Conservation (phyloP, 1,284 basidiomycete species). For the Trichosporon sp. region DNA sequence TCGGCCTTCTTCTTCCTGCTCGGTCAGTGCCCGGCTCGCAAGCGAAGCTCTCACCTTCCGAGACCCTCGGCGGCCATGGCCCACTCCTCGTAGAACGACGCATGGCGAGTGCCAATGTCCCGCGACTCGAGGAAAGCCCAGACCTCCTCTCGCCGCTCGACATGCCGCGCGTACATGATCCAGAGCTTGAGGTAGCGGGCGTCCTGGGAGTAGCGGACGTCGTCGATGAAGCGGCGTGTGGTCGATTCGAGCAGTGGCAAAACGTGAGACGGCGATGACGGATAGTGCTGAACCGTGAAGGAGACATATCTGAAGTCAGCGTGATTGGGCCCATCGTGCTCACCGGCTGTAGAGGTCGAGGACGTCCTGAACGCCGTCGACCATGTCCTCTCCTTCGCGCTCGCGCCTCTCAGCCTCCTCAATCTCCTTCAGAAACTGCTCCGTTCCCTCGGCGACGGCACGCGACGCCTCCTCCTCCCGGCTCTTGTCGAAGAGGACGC, state of each 20-base stretch:
- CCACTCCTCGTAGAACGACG: conserved; percentile 80
- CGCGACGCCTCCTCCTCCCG: conserved; percentile 45
- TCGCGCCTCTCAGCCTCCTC: conserved; percentile 47
- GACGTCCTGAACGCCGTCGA: conserved; percentile 49
- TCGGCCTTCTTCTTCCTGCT: conserved; percentile 71
- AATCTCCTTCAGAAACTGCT: conserved; percentile 46
- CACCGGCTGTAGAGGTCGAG: conserved; percentile 52
- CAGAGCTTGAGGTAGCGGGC: conserved; percentile 83
- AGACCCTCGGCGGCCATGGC: conserved; percentile 67
- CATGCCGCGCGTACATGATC: conserved; percentile 70
- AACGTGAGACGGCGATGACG: conserved; percentile 60
- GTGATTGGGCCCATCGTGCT: conserved; percentile 13
- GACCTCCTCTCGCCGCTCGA: conserved; percentile 59
- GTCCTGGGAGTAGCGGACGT: conserved; percentile 76
- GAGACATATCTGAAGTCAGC: conserved; percentile 37
- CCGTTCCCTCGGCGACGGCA: conserved; percentile 50
- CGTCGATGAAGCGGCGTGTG: conserved; percentile 71
- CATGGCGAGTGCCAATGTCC: conserved; percentile 72
- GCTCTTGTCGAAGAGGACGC: conserved; percentile 50
- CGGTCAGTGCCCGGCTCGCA: not conserved
- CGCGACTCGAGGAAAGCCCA: conserved; percentile 71
- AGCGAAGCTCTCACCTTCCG: conserved; percentile 60
- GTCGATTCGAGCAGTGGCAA: conserved; percentile 71
- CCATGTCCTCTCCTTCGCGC: conserved; percentile 57
- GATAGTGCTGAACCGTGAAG: conserved; percentile 56